phyloP scores from a whole-genome alignment of 202 grass and related monocot genomes.

The Panicum hallii region DNA sequence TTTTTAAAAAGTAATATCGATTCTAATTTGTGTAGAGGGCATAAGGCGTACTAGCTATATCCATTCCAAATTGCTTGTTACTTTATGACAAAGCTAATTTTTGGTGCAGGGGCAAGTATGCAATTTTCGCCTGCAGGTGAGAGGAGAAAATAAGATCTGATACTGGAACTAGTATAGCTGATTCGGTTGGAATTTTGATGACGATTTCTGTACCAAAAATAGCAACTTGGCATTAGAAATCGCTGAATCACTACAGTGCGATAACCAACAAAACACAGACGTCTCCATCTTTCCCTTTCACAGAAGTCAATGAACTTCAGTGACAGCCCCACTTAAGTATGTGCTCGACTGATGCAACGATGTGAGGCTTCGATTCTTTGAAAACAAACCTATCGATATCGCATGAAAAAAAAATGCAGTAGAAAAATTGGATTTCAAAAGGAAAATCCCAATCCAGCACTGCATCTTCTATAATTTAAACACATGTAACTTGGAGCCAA shows the following conservation, averaged over 20 bases:
- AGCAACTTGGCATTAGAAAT: not conserved
- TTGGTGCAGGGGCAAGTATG: not conserved
- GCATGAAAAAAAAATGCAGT: not conserved
- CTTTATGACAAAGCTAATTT: not conserved
- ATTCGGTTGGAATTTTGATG: not conserved
- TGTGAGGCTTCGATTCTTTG: not conserved
- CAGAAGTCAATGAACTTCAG: conserved; percentile 33
- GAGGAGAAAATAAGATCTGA: not conserved
- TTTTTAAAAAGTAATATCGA: too few species aligned
- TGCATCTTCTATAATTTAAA: too few species aligned
- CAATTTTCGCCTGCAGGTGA: not conserved
- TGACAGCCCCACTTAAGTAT: not conserved
- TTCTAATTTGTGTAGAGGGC: too few species aligned
- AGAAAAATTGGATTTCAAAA: not conserved
- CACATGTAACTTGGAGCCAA: not conserved
- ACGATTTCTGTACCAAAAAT: not conserved
- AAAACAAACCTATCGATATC: not conserved
- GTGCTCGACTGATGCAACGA: not conserved
- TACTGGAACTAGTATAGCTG: not conserved
- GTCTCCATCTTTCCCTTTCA: conserved; percentile 18
- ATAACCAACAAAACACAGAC: not conserved
- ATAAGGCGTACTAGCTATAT: too few species aligned
- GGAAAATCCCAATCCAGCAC: not conserved
- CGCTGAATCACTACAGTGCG: not conserved
- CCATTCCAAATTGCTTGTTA: too few species aligned